Percentiles rank a stretch among this genome's conserved stretches.
Evolutionary conservation across 331 rosid species (phyloP).

Genomic region (Pyrus hybrid): DNA sequence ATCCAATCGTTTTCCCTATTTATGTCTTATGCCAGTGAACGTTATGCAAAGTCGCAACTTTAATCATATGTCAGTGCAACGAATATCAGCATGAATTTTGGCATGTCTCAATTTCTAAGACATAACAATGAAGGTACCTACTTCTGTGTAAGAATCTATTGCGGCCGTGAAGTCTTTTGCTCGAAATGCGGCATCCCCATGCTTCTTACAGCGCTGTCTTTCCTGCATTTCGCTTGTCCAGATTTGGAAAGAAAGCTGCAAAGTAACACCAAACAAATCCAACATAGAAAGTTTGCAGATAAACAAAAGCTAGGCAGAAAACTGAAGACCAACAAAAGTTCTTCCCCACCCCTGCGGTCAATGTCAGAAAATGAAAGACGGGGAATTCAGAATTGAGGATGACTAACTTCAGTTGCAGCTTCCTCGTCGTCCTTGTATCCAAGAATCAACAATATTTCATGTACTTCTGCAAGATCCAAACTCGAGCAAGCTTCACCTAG

Average conservation of each 20-base stretch:
- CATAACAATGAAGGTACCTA: conserved; percentile 16
- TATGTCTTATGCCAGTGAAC: background rate
- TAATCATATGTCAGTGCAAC: too few species aligned
- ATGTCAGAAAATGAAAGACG: background rate
- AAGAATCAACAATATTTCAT: conserved; percentile 63
- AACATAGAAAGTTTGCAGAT: background rate
- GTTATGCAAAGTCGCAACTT: background rate
- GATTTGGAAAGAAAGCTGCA: conserved; percentile 89
- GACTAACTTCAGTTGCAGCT: conserved; percentile 78
- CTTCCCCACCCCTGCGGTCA: background rate
- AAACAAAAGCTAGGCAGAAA: background rate
- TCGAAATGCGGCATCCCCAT: conserved; percentile 74
- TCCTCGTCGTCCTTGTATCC: conserved; percentile 91
- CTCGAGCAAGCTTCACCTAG: conserved; percentile 85
- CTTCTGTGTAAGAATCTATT: conserved; percentile 69
- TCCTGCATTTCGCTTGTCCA: conserved; percentile 90
- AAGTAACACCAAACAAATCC: background rate
- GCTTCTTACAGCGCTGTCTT: conserved; percentile 70
- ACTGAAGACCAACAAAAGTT: background rate
- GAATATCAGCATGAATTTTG: background rate
- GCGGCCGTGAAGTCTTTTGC: conserved; percentile 58
- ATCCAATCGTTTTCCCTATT: too few species aligned
- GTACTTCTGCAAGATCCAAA: conserved; percentile 80
- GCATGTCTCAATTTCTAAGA: background rate
- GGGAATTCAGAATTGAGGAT: background rate